Conservation (phyloP, 1,284 basidiomycete species). For the Salmacisia buchloeana region DNA sequence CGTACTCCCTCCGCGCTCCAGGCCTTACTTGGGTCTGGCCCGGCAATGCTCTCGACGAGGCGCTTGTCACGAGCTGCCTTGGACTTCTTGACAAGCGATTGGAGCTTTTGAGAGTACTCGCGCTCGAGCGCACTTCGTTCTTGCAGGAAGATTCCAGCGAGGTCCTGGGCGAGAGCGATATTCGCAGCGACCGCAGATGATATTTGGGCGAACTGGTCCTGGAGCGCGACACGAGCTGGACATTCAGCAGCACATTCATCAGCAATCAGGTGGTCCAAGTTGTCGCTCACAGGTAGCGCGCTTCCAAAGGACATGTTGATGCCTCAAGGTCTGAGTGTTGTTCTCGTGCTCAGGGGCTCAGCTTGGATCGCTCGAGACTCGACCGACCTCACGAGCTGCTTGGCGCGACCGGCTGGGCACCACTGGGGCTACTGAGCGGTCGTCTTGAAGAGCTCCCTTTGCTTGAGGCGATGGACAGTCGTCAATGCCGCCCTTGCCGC, state of each 20-base stretch:
- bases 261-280: too few relatives aligned
- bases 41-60: slow-evolving; percentile 25
- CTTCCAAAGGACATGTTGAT: slow-evolving; percentile 1
- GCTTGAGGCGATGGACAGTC: too few relatives aligned
- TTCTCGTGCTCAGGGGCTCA: too few relatives aligned
- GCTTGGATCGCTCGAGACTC: too few relatives aligned
- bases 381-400: too few relatives aligned
- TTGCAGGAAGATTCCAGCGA: slow-evolving; percentile 18
- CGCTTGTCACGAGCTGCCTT: slow-evolving; percentile 25
- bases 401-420: too few relatives aligned
- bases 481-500: too few relatives aligned
- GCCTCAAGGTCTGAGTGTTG: not conserved
- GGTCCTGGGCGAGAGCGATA: slow-evolving; percentile 6
- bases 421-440: too few relatives aligned
- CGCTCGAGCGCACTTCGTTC: slow-evolving; percentile 34
- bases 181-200: slow-evolving; percentile 4
- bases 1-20: slow-evolving; percentile 23
- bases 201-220: slow-evolving; percentile 5
- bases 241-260: too few relatives aligned
- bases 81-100: slow-evolving; percentile 25
- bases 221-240: too few relatives aligned
- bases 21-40: slow-evolving; percentile 23
- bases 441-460: too few relatives aligned
- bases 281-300: not conserved
- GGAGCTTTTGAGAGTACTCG: slow-evolving; percentile 28